Evolutionary conservation across 2,329 filamentous ascomycete species (phyloP).

Genomic region (Periconia digitata): DNA sequence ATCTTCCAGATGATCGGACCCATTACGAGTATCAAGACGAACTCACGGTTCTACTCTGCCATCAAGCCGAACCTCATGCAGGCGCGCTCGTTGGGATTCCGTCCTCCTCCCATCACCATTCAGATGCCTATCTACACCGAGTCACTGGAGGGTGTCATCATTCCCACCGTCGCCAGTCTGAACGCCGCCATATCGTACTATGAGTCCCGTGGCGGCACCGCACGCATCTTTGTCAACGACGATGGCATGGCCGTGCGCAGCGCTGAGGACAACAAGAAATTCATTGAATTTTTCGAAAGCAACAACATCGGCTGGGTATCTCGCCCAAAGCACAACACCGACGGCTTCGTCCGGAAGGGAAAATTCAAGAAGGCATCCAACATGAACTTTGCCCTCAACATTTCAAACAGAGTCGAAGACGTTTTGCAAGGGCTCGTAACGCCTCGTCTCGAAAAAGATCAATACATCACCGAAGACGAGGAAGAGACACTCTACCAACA

Average conservation of each 20-base stretch:
- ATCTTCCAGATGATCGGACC: slow-evolving; percentile 68
- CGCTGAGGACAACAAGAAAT: slow-evolving; percentile 44
- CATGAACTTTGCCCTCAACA: slow-evolving; percentile 69
- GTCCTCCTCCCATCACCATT: slow-evolving; percentile 68
- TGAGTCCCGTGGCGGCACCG: slow-evolving; percentile 59
- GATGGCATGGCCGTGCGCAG: slow-evolving; percentile 65
- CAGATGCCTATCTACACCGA: slow-evolving; percentile 89
- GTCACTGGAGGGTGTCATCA: slow-evolving; percentile 71
- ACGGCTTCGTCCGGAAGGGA: slow-evolving; percentile 27
- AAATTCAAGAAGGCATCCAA: slow-evolving; percentile 58
- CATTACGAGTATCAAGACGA: slow-evolving; percentile 69
- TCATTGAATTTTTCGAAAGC: slow-evolving; percentile 49
- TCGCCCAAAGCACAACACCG: slow-evolving; percentile 45
- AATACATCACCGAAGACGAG: slow-evolving; percentile 33
- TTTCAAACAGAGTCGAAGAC: slow-evolving; percentile 64
- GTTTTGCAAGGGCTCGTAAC: slow-evolving; percentile 57
- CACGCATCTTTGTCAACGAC: slow-evolving; percentile 67
- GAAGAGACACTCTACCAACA: slow-evolving; percentile 34
- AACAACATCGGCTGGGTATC: slow-evolving; percentile 53
- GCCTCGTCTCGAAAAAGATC: slow-evolving; percentile 19
- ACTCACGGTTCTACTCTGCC: slow-evolving; percentile 79
- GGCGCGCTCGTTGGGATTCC: slow-evolving; percentile 59
- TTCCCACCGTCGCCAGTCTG: slow-evolving; percentile 72
- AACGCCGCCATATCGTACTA: slow-evolving; percentile 62
- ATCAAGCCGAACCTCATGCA: slow-evolving; percentile 42